Base-by-base conservation (phyloP, 2,329 filamentous ascomycete species). In the Fusarium vanettenii region DNA sequence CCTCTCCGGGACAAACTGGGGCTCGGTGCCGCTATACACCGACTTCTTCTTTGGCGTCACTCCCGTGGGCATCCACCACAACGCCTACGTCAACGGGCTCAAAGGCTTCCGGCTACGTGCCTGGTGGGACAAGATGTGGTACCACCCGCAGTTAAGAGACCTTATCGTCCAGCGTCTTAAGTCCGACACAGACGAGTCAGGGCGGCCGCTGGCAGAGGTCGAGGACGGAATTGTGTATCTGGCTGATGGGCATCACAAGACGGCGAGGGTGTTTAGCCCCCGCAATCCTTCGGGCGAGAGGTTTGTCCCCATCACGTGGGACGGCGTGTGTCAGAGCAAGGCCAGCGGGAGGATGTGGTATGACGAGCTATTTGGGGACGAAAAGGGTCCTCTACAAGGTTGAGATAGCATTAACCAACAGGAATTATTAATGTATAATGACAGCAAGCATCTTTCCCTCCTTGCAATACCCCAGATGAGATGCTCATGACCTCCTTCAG, bases 111-210 rank as follows among this genome's bases (percentile, higher is more conserved):
- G 82, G 6, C 63, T 84, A 5, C 76, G 76, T 62, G 60, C 82
- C 27, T 84, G 82, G 82, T 84, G 82, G 82, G 72, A 72, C 62
- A 79, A 73, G 64, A 84, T 80, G 79, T 84, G 82, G 82, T 84
- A 81, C 71, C 74, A 82, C 65, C 76, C 79, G 1, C 74, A 76
- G 13, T 74, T 84, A 25, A 79, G 82, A 16, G 74, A 78, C 11
- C 77, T 83, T 31, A 63, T 83, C 48, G 76, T 76, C 9, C 62
- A 71, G 9, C 79, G 79, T 31, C 75, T 82, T 2, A 67, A 72
- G 37, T 60, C 45, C 16, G 35, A 29, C 11, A 5, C 43, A 9
- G 63, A 62, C 6, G 16, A 60, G 31, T 33, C 16, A 56, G 60
- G 29, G 25, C 79, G 76, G 1, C 78, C 76, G 1, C 72, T 84